phyloP scores from a whole-genome alignment of 2,329 filamentous ascomycete species.

The Aspergillus persii region DNA sequence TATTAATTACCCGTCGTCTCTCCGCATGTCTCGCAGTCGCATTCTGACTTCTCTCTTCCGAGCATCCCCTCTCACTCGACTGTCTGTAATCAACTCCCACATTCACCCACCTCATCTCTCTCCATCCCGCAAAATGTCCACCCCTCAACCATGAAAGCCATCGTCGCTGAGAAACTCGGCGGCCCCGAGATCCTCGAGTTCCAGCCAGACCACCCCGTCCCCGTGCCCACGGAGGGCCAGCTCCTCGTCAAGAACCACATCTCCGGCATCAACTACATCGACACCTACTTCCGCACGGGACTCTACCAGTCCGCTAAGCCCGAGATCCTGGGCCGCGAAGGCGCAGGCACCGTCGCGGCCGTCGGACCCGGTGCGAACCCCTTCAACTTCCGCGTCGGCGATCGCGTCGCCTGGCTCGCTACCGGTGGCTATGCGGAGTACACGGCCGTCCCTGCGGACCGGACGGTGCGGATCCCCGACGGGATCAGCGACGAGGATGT shows the following conservation, averaged over 20 bases:
- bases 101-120: slow-evolving; percentile 5
- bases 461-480: slow-evolving; percentile 63
- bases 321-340: slow-evolving; percentile 76
- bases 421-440: slow-evolving; percentile 59
- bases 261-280: slow-evolving; percentile 84
- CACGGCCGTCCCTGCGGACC: slow-evolving; percentile 51
- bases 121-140: slow-evolving; percentile 41
- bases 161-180: slow-evolving; percentile 70
- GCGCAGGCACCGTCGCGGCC: slow-evolving; percentile 66
- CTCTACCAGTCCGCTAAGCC: slow-evolving; percentile 73
- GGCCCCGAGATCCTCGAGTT: slow-evolving; percentile 70
- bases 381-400: slow-evolving; percentile 60
- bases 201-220: slow-evolving; percentile 69
- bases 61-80: slow-evolving; percentile 4
- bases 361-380: slow-evolving; percentile 52
- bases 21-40: slow-evolving; percentile 6
- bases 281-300: slow-evolving; percentile 85
- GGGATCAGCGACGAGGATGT: slow-evolving; percentile 60
- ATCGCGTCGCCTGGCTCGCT: slow-evolving; percentile 69
- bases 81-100: slow-evolving; percentile 13
- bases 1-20: not conserved
- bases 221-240: slow-evolving; percentile 65
- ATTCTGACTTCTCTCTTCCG: slow-evolving; percentile 5
- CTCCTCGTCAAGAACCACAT: slow-evolving; percentile 78
- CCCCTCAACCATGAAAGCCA: slow-evolving; percentile 69